Base-by-base conservation (phyloP, 2,329 filamentous ascomycete species). In the Penicillium sp. region DNA sequence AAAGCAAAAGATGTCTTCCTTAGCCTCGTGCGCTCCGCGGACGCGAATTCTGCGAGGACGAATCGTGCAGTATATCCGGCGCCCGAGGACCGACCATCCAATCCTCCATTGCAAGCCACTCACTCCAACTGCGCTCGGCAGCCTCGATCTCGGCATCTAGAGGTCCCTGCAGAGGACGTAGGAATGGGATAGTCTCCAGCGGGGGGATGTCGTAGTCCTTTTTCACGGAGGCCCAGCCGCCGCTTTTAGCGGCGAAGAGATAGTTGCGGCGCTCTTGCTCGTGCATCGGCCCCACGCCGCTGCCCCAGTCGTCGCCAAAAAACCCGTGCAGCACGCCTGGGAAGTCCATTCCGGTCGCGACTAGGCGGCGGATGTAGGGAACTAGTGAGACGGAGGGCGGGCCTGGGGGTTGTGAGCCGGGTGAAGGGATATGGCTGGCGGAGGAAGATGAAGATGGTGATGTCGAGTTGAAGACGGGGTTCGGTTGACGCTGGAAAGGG, bases 101-200 rank as follows among this genome's bases (percentile, higher is more conserved):
- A 72, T 97, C 93, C 73, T 96, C 91, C 90, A 97, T 95, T 11
- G 90, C 90, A 30, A 97, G 77, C 93, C 93, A 97, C 66, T 93
- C 87, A 69, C 91, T 95, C 94, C 94, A 99, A 56, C 82, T 86
- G 58, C 83, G 82, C 75, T 97, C 93, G 0, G 92, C 92, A 13
- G 79, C 83, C 58, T 89, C 83, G 58, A 97, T 90, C 76, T 97
- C 94, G 19, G 84, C 83, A 66, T 93, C 85, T 7, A 84, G 83
- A 0, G 89, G 85, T 51, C 86, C 84, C 65, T 89, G 86, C n/a
- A 97, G 76, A 4, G 93, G 91, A 61, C 86, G 86, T 64, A 97
- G 77, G 70, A 96, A 97, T 0, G 94, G 94, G 1, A 96, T 84
- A 2, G 84, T 88, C 76, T 97, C 91, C 51, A 91, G 83, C 3